Percentiles rank a stretch among this genome's conserved stretches.
Evolutionary conservation across 495 filamentous ascomycete genomes (phyloP).

Genomic region (Aspergillus conjunctus): DNA sequence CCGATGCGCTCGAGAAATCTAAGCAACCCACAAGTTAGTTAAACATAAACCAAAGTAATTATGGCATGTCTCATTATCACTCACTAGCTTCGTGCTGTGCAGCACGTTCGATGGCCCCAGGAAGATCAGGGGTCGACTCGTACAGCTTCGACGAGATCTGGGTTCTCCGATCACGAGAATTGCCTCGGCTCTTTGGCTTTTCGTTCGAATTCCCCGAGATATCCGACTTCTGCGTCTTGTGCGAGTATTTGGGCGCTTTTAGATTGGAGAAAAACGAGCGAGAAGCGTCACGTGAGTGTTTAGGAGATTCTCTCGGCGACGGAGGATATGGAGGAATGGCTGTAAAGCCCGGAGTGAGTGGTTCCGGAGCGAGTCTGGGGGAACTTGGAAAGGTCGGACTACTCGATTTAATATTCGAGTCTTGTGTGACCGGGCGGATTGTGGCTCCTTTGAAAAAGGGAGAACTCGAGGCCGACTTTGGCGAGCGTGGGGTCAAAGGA

Average conservation of each 20-base stretch:
- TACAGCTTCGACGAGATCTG: slow-evolving; percentile 37
- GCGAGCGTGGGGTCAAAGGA: slow-evolving; percentile 48
- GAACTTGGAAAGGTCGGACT: slow-evolving; percentile 40
- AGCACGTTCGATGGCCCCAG: slow-evolving; percentile 32
- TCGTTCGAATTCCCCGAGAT: slow-evolving; percentile 43
- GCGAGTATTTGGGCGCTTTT: slow-evolving; percentile 58
- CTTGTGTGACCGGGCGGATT: slow-evolving; percentile 49
- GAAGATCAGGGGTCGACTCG: slow-evolving; percentile 49
- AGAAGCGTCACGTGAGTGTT: slow-evolving; percentile 55
- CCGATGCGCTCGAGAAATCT: slow-evolving; percentile 21
- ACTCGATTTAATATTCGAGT: slow-evolving; percentile 37
- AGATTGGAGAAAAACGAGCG: slow-evolving; percentile 60
- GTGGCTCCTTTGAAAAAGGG: slow-evolving; percentile 46
- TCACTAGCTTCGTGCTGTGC: slow-evolving; percentile 38
- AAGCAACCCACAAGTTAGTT: slow-evolving; percentile 18
- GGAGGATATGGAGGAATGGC: slow-evolving; percentile 57
- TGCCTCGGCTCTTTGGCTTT: slow-evolving; percentile 46
- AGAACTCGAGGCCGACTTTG: slow-evolving; percentile 46
- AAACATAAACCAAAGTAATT: background rate
- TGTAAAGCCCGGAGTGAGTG: slow-evolving; percentile 51
- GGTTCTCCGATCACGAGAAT: slow-evolving; percentile 44
- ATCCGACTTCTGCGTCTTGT: slow-evolving; percentile 44
- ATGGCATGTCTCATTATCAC: slow-evolving; percentile 14
- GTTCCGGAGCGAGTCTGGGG: slow-evolving; percentile 32
- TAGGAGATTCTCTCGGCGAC: slow-evolving; percentile 49